Evolutionary conservation across 2,329 filamentous ascomycete species (phyloP).

Genomic region (Xylariaceae sp.): DNA sequence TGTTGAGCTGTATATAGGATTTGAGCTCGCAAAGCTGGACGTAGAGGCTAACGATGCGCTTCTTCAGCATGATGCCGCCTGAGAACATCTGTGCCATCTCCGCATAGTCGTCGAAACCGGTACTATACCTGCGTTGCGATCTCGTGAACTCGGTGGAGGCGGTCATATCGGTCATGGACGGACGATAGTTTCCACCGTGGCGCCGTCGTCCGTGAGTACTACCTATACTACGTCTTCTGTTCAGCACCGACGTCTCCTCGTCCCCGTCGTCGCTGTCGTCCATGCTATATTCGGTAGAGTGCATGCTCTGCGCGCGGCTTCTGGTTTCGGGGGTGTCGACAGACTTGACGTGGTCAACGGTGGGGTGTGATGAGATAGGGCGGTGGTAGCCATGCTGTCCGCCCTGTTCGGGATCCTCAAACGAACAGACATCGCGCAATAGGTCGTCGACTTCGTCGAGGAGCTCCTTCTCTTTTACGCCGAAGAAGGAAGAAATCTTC

Average conservation of each 20-base stretch:
- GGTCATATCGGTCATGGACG: constrained; percentile 52
- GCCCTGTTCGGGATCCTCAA: constrained; percentile 48
- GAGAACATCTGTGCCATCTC: constrained; percentile 65
- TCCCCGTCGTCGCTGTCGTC: constrained; percentile 50
- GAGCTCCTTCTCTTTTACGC: constrained; percentile 82
- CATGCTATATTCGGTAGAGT: constrained; percentile 51
- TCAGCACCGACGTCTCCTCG: constrained; percentile 52
- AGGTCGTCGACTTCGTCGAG: constrained; percentile 73
- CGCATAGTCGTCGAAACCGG: constrained; percentile 69
- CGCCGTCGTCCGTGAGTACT: constrained; percentile 35
- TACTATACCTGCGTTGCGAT: constrained; percentile 57
- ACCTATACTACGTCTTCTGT: constrained; percentile 37
- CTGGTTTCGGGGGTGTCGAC: constrained; percentile 28
- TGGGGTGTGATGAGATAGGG: constrained; percentile 18
- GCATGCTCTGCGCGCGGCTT: constrained; percentile 41
- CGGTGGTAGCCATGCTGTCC: constrained; percentile 38
- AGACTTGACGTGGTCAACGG: constrained; percentile 38
- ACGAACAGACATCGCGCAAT: constrained; percentile 66
- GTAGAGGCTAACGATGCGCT: constrained; percentile 79
- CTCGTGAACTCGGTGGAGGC: constrained; percentile 57
- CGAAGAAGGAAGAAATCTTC: constrained; percentile 89
- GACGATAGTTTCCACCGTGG: constrained; percentile 35
- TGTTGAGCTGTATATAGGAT: constrained; percentile 92
- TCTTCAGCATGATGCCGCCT: constrained; percentile 81
- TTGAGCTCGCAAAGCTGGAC: constrained; percentile 93